Percentiles rank a stretch among this genome's conserved stretches.
These are phyloP conservation scores for Pyricularia sp. DNA, from an alignment of 2,329 filamentous ascomycete genomes.

Conservation along the genomic window DNA sequence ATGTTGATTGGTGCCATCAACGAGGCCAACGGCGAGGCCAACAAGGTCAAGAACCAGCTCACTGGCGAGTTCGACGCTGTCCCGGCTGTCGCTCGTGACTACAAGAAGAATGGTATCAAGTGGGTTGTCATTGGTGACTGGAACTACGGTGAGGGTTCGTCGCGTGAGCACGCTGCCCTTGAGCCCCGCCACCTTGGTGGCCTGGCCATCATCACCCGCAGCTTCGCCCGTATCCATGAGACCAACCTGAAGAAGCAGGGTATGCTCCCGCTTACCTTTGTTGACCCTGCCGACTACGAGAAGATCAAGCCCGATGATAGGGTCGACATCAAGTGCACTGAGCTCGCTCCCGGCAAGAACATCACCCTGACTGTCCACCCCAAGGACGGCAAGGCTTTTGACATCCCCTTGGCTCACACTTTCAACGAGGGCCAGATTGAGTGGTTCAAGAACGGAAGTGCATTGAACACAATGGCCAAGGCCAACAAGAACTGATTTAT, in stretches of 20 bases:
- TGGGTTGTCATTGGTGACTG: slow-evolving; percentile 99
- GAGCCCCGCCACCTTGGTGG: slow-evolving; percentile 96
- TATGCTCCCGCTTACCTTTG: slow-evolving; percentile 96
- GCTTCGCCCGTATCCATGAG: slow-evolving; percentile 98
- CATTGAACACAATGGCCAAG: slow-evolving; percentile 98
- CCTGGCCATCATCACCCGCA: slow-evolving; percentile 89
- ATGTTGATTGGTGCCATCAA: slow-evolving; percentile 98
- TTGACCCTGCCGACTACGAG: slow-evolving; percentile 91
- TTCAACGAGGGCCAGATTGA: slow-evolving; percentile 97
- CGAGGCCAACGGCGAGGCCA: slow-evolving; percentile 88
- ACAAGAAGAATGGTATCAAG: slow-evolving; percentile 91
- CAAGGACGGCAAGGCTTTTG: slow-evolving; percentile 68
- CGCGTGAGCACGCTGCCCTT: slow-evolving; percentile 94
- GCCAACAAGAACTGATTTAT: slow-evolving; percentile 8
- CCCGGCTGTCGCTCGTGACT: slow-evolving; percentile 88
- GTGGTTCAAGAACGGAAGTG: slow-evolving; percentile 98
- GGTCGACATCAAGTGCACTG: slow-evolving; percentile 78
- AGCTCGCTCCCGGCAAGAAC: slow-evolving; percentile 86
- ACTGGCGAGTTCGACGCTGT: slow-evolving; percentile 78
- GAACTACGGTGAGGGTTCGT: slow-evolving; percentile 98
- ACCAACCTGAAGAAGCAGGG: slow-evolving; percentile 99
- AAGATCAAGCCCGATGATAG: slow-evolving; percentile 89
- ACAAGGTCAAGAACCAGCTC: slow-evolving; percentile 89
- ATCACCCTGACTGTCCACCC: slow-evolving; percentile 87
- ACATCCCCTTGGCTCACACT: slow-evolving; percentile 79